Evolutionary conservation across 2,329 filamentous ascomycete species (phyloP).

Genomic region (Lizonia empirigonia): DNA sequence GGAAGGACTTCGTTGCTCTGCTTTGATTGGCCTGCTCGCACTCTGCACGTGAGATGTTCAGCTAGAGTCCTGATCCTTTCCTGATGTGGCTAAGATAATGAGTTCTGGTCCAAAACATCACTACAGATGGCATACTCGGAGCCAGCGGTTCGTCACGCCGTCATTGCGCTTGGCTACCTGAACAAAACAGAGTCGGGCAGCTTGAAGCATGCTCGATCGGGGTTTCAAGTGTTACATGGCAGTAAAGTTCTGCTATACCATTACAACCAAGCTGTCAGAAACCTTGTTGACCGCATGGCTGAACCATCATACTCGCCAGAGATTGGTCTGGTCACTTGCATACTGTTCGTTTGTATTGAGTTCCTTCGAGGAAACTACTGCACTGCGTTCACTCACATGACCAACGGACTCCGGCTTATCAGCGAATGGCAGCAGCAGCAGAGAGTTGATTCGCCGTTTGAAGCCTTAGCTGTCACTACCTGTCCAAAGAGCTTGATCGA

Average conservation of each 20-base stretch:
- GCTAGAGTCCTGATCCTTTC: not conserved
- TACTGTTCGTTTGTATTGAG: constrained; percentile 54
- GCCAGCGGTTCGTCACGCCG: constrained; percentile 51
- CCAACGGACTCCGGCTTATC: constrained; percentile 51
- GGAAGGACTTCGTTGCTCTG: too few relatives aligned
- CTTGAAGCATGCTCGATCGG: constrained; percentile 26
- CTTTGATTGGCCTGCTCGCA: constrained; percentile 5
- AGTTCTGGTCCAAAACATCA: constrained; percentile 52
- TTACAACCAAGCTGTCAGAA: constrained; percentile 51
- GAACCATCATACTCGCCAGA: constrained; percentile 41
- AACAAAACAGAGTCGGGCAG: constrained; percentile 32
- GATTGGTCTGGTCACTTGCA: constrained; percentile 51
- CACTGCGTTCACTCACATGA: constrained; percentile 51
- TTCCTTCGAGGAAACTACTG: constrained; percentile 51
- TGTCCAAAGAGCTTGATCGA: constrained; percentile 15
- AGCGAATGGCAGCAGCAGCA: constrained; percentile 17
- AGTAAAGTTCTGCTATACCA: constrained; percentile 45
- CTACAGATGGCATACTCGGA: constrained; percentile 52
- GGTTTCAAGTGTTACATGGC: constrained; percentile 1
- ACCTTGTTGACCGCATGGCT: constrained; percentile 41
- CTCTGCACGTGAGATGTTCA: constrained; percentile 1
- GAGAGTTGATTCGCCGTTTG: not conserved
- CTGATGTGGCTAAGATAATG: constrained; percentile 19
- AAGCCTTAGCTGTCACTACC: not conserved
- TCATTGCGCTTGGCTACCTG: constrained; percentile 51